Evolutionary conservation across 2,329 filamentous ascomycete genomes (phyloP).

Genomic region (Cercospora berteroae): DNA sequence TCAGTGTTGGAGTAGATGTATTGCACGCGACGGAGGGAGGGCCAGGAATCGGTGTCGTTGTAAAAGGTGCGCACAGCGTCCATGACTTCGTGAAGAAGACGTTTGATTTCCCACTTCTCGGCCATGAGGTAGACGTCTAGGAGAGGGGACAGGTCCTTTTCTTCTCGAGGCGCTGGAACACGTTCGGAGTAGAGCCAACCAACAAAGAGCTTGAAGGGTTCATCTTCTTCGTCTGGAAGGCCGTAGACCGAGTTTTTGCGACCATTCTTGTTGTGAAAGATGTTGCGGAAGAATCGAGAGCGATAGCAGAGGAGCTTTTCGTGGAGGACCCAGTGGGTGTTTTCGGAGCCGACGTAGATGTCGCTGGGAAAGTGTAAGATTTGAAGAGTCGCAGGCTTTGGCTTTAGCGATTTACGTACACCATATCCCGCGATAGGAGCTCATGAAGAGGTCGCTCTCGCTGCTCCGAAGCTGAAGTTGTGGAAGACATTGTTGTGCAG

Average conservation of each 20-base stretch:
- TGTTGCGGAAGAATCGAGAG: constrained; percentile 54
- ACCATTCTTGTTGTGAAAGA: constrained; percentile 45
- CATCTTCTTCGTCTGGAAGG: constrained; percentile 54
- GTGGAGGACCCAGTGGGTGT: constrained; percentile 56
- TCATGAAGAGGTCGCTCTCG: constrained; percentile 45
- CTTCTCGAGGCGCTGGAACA: constrained; percentile 49
- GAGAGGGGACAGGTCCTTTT: constrained; percentile 51
- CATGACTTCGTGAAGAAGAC: constrained; percentile 50
- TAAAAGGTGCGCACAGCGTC: constrained; percentile 53
- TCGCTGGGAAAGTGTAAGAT: constrained; percentile 33
- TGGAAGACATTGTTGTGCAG: constrained; percentile 15
- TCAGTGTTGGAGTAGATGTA: constrained; percentile 38
- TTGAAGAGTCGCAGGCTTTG: not conserved
- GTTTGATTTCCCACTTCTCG: constrained; percentile 52
- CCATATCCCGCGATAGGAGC: constrained; percentile 55
- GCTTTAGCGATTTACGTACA: not conserved
- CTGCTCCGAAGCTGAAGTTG: constrained; percentile 22
- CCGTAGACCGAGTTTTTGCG: constrained; percentile 43
- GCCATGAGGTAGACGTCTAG: constrained; percentile 57
- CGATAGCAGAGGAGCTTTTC: constrained; percentile 57
- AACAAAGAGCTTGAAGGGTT: constrained; percentile 52
- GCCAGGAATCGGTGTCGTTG: constrained; percentile 53
- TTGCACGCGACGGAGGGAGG: constrained; percentile 53
- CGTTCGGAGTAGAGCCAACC: constrained; percentile 54
- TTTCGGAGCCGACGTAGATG: constrained; percentile 55